Evolutionary conservation across 805 yeast species (phyloP).

Genomic region (Kregervanrija pseudodelftensis): DNA sequence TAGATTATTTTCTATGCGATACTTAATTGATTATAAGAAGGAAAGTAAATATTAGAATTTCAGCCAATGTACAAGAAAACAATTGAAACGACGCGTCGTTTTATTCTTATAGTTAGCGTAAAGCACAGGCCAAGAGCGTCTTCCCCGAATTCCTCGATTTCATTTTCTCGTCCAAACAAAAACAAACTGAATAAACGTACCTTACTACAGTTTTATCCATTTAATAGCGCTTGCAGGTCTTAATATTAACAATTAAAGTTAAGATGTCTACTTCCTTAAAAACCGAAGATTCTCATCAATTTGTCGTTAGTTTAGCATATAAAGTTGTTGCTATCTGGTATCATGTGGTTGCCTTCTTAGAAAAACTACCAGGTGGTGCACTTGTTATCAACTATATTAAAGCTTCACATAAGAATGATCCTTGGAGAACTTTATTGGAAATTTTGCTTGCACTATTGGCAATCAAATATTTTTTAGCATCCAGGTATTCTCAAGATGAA

Average conservation of each 20-base stretch:
- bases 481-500: constrained; percentile 69
- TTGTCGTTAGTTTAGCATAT: constrained; percentile 22
- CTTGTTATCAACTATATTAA: constrained; percentile 62
- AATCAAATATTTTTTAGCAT: constrained; percentile 70
- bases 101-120: too few species aligned
- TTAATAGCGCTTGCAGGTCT: neutral
- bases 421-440: constrained; percentile 82
- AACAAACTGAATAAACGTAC: neutral
- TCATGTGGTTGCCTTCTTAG: constrained; percentile 15
- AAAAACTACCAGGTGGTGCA: constrained; percentile 47
- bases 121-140: too few species aligned
- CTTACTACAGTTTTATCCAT: neutral
- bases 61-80: too few species aligned
- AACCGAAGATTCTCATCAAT: constrained; percentile 18
- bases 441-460: constrained; percentile 72
- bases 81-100: too few species aligned
- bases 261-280: constrained; percentile 8
- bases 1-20: too few species aligned
- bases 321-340: constrained; percentile 21
- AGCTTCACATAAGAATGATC: constrained; percentile 89
- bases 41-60: too few species aligned
- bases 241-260: neutral
- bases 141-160: too few species aligned
- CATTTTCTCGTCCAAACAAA: neutral
- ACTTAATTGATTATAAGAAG: too few species aligned